Evolutionary conservation across 2,329 filamentous ascomycete genomes (phyloP).

Genomic region (Exophiala alcalophila): DNA sequence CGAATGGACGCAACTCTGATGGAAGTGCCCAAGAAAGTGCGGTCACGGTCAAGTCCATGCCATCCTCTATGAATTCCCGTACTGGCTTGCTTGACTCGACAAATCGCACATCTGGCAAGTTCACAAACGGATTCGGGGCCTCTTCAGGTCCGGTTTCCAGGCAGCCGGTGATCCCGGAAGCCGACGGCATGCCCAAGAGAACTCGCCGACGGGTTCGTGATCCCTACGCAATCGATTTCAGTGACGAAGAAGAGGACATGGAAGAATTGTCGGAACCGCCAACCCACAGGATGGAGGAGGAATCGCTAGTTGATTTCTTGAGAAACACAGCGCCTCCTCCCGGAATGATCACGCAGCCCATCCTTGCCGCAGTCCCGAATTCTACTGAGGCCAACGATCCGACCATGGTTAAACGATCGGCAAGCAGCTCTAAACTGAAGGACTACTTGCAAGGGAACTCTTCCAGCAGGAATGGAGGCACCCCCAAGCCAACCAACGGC

Average conservation of each 20-base stretch:
- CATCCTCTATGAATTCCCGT: constrained; percentile 71
- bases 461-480: constrained; percentile 8
- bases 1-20: constrained; percentile 38
- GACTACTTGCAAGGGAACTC: constrained; percentile 21
- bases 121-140: constrained; percentile 8
- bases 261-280: constrained; percentile 48
- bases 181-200: constrained; percentile 58
- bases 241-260: constrained; percentile 65
- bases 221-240: constrained; percentile 85
- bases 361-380: constrained; percentile 21
- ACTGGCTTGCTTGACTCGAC: constrained; percentile 61
- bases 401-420: constrained; percentile 16
- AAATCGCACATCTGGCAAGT: constrained; percentile 30
- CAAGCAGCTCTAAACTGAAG: constrained; percentile 25
- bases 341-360: constrained; percentile 33
- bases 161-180: constrained; percentile 33
- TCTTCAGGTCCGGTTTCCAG: constrained; percentile 13
- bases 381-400: constrained; percentile 9
- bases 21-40: constrained; percentile 48
- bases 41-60: constrained; percentile 50
- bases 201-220: constrained; percentile 78
- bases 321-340: constrained; percentile 44
- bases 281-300: constrained; percentile 38
- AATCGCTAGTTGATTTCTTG: constrained; percentile 50
- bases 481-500: constrained; percentile 12